A percentile compares a stretch with the other conserved stretches of the same genome.
These are phyloP conservation scores for Mycena haematopus DNA, from an alignment of 768 basidiomycete genomes.

Conservation along the genomic window DNA sequence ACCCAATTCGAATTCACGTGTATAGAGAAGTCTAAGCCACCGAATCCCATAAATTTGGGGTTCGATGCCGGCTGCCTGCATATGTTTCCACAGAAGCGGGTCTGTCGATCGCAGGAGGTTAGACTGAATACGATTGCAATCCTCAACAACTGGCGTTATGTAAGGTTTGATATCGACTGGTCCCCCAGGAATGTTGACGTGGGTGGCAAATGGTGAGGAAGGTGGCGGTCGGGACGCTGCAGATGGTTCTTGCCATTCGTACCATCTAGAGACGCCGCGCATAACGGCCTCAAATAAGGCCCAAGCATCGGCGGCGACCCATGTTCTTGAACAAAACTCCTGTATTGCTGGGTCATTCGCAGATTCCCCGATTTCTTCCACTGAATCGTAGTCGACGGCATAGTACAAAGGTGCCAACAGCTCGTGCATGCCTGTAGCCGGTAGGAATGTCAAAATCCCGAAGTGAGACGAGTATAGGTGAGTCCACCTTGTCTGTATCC, in stretches of 20 bases:
- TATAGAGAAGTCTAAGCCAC: slow-evolving; percentile 93
- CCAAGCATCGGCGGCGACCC: slow-evolving; percentile 90
- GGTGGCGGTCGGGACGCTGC: slow-evolving; percentile 19
- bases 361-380: slow-evolving; percentile 45
- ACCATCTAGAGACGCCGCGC: slow-evolving; percentile 80
- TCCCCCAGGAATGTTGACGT: slow-evolving; percentile 51
- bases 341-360: slow-evolving; percentile 46
- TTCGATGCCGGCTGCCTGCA: slow-evolving; percentile 86
- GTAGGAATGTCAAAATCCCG: slow-evolving; percentile 12
- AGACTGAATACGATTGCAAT: slow-evolving; percentile 82
- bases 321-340: slow-evolving; percentile 69
- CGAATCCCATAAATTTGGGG: slow-evolving; percentile 98
- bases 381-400: slow-evolving; percentile 83
- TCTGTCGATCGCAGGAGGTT: slow-evolving; percentile 78
- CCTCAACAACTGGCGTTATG: slow-evolving; percentile 83
- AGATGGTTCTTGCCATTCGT: slow-evolving; percentile 66
- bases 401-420: slow-evolving; percentile 88
- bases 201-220: slow-evolving; percentile 48
- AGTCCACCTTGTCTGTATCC: slow-evolving; percentile 84
- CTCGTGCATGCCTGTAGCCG: slow-evolving; percentile 88
- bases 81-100: slow-evolving; percentile 73
- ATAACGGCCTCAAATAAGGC: slow-evolving; percentile 82
- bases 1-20: slow-evolving; percentile 84
- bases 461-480: not conserved
- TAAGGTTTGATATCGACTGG: slow-evolving; percentile 65